A percentile compares a stretch with the other conserved stretches of the same genome.
phyloP scores from a whole-genome alignment of 1,139 yeast genomes.

The Sugiyamaella xylanicola region DNA sequence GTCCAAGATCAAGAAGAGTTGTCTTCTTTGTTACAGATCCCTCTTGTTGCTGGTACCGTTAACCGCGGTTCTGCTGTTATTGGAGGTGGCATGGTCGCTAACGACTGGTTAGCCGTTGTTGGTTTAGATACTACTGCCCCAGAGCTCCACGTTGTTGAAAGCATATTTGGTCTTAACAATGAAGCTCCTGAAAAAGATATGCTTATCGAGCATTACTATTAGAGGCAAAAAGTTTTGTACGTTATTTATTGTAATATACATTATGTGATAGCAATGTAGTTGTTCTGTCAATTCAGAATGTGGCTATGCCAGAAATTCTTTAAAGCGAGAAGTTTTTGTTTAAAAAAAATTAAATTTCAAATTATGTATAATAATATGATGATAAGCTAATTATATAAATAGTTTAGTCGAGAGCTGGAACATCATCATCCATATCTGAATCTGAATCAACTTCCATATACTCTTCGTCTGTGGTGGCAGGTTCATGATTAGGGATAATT shows the following conservation, averaged over 20 bases:
- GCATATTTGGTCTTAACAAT: constrained; percentile 64
- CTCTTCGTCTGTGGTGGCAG: constrained; percentile 60
- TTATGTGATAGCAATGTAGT: constrained; percentile 4
- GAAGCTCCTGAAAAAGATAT: constrained; percentile 47
- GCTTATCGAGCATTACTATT: constrained; percentile 46
- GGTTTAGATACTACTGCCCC: constrained; percentile 99
- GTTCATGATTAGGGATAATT: constrained; percentile 84
- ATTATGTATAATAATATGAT: too few species aligned
- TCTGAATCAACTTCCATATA: constrained; percentile 54
- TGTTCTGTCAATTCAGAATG: not conserved
- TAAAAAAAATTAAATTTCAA: too few species aligned
- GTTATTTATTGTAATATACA: constrained; percentile 22
- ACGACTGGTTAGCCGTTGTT: constrained; percentile 96
- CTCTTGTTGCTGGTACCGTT: constrained; percentile 97
- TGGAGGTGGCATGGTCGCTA: constrained; percentile 98
- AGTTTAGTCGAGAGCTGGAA: constrained; percentile 21
- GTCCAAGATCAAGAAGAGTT: constrained; percentile 98
- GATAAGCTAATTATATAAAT: constrained; percentile 1
- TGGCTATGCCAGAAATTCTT: not conserved
- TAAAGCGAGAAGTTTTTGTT: too few species aligned
- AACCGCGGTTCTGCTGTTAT: constrained; percentile 97
- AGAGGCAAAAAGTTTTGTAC: constrained; percentile 20
- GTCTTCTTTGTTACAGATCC: constrained; percentile 92
- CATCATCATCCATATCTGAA: constrained; percentile 25
- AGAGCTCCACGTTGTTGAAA: constrained; percentile 93